phyloP scores from a whole-genome alignment of 2,329 filamentous ascomycete species.

The Dryadomyces quercivorus region DNA sequence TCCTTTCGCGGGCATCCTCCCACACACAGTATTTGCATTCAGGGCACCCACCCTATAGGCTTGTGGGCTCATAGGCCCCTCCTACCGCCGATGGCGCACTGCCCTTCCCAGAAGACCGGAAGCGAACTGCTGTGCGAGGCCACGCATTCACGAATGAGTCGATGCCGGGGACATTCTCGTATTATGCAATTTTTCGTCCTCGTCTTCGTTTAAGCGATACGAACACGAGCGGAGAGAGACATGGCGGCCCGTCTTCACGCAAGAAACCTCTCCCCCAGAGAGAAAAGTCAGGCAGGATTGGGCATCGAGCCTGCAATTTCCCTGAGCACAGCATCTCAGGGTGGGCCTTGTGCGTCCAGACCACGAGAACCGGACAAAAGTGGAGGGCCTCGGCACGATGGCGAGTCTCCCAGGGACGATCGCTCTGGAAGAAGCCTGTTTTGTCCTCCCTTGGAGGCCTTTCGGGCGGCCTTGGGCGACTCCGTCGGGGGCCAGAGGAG shows the following conservation, averaged over 20 bases:
- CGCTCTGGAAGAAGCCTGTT: not conserved
- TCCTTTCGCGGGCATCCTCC: no score
- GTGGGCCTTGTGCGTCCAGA: not conserved
- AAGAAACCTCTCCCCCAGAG: no score
- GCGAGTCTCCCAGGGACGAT: not conserved
- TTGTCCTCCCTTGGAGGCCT: no score
- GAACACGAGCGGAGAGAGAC: not conserved
- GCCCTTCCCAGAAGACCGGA: not conserved
- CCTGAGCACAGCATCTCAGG: not conserved
- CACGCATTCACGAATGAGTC: no score
- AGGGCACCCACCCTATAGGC: no score
- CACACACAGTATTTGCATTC: no score
- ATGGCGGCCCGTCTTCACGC: not conserved
- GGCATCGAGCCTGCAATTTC: not conserved
- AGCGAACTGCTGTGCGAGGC: not conserved
- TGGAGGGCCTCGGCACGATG: not conserved
- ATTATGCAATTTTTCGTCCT: no score
- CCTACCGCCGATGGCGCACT: not conserved
- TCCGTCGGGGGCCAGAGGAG: not conserved
- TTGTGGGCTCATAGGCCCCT: no score
- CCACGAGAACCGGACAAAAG: not conserved
- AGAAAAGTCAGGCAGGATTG: not conserved
- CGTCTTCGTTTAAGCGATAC: no score
- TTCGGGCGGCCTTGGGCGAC: no score
- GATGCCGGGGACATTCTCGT: no score